Evolutionary conservation across 1,284 basidiomycete species (phyloP).

Genomic region (Ganoderma lingzhi): DNA sequence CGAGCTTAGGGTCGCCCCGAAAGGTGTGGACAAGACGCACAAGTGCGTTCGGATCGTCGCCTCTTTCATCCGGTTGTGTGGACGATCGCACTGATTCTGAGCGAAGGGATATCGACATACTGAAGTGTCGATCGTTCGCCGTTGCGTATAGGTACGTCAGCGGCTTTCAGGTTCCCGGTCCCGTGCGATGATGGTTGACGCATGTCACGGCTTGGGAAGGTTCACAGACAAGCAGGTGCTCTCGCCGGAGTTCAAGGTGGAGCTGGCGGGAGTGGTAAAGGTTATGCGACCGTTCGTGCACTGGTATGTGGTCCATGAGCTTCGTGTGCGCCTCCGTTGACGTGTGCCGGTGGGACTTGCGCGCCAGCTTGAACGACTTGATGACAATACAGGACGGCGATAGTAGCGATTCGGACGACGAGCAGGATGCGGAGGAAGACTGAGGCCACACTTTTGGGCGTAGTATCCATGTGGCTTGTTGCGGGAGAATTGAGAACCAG

Average conservation of each 20-base stretch:
- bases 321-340: not conserved
- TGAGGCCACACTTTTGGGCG: no score
- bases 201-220: no score
- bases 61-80: not conserved
- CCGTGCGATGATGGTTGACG: not conserved
- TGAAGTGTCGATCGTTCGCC: constrained; percentile 80
- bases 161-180: not conserved
- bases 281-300: constrained; percentile 83
- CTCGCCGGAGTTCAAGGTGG: constrained; percentile 69
- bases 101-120: constrained; percentile 67
- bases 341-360: constrained; percentile 1
- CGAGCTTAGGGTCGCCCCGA: constrained; percentile 87
- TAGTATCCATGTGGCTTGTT: no score
- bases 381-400: constrained; percentile 48
- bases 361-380: constrained; percentile 46
- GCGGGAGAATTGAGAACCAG: no score
- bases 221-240: constrained; percentile 75
- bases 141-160: constrained; percentile 71
- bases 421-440: no score
- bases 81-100: not conserved
- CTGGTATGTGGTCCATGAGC: constrained; percentile 60
- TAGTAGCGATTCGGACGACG: no score
- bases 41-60: constrained; percentile 50
- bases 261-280: constrained; percentile 60
- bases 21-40: constrained; percentile 89